Evolutionary conservation across 345 rosid genomes (phyloP), one percentile per base, ranked within the genome.

Genomic region (Boechera divaricarpa): DNA sequence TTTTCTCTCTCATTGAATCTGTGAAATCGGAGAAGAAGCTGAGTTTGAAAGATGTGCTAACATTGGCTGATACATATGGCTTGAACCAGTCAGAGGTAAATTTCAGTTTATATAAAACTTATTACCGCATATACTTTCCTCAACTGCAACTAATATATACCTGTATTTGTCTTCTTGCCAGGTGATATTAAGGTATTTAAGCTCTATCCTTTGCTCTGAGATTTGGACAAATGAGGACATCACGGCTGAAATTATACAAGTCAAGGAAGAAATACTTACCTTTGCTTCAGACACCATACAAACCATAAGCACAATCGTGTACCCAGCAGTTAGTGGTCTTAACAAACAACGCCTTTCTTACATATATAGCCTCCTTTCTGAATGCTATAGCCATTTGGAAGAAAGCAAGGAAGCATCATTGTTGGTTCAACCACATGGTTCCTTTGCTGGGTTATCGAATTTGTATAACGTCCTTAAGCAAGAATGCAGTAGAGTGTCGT

Each of bases 201-300:
- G 82, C 83, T 84, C 91, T 68, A 80, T 89, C 67, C 90, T 95
- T 61, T 78, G 85, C 81, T 93, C 97, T 71, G 93, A 86, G 65
- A 78, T 86, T 57, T 95, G 97, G 98, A 81, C 89, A 47, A 83
- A 88, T 76, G 96, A 90, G 72, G 98, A 93, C 61, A 86, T 95
- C 58, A 78, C 77, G 61, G 84, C 87, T 73, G 97, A 89, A 82
- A 87, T 91, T 67, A 82, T 86, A 63, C 89, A 84, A 72, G 80
- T 88, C 61, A 87, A 79, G 79, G 87, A 72, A 80, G 93, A 91
- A 70, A 82, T 92, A 77, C 73, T 88, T 72, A 70, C 80, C 73
- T 81, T 55, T 84, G 90, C 90, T 80, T 70, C 77, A 65, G 90
- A 86, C 82, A 86, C 94, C 62, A 86, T 93, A 77, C 82, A 85